Evolutionary conservation across 2,329 filamentous ascomycete genomes (phyloP).

Genomic region (Neoascochyta sp.): DNA sequence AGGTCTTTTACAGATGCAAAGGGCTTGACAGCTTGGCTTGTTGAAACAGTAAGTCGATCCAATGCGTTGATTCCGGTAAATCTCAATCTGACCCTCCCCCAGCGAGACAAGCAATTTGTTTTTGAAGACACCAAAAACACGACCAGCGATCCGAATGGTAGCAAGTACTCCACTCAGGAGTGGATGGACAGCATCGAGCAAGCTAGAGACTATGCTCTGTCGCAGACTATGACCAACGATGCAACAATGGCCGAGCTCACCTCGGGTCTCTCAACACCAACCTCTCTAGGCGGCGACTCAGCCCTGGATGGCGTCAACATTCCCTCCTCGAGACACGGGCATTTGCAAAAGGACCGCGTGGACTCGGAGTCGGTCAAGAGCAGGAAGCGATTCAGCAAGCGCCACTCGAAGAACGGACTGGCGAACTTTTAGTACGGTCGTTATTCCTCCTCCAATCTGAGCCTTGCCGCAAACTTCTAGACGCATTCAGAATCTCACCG

Average conservation of each 20-base stretch:
- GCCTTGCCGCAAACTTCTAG: slow-evolving; percentile 4
- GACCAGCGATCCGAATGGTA: slow-evolving; percentile 58
- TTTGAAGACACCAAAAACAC: slow-evolving; percentile 90
- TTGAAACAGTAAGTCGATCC: slow-evolving; percentile 75
- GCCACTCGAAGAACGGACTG: slow-evolving; percentile 91
- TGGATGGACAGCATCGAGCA: slow-evolving; percentile 89
- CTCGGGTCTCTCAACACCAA: slow-evolving; percentile 69
- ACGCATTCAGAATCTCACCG: slow-evolving; percentile 1
- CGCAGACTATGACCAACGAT: slow-evolving; percentile 62
- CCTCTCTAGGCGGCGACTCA: slow-evolving; percentile 61
- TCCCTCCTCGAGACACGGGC: slow-evolving; percentile 51
- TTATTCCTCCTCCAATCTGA: neutral
- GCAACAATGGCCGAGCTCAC: slow-evolving; percentile 44
- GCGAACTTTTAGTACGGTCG: slow-evolving; percentile 65
- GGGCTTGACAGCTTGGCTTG: slow-evolving; percentile 80
- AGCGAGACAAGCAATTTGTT: slow-evolving; percentile 85
- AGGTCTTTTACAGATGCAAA: slow-evolving; percentile 80
- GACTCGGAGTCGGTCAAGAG: slow-evolving; percentile 56
- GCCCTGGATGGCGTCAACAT: slow-evolving; percentile 45
- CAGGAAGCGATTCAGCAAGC: slow-evolving; percentile 74
- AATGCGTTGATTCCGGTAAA: too few species aligned
- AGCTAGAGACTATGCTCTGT: slow-evolving; percentile 77
- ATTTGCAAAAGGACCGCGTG: slow-evolving; percentile 46
- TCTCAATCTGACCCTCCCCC: too few species aligned
- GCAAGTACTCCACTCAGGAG: slow-evolving; percentile 72